Evolutionary conservation across 2,329 filamentous ascomycete genomes (phyloP), one percentile per base, ranked within the genome.

Genomic region (Penicillium sp.): DNA sequence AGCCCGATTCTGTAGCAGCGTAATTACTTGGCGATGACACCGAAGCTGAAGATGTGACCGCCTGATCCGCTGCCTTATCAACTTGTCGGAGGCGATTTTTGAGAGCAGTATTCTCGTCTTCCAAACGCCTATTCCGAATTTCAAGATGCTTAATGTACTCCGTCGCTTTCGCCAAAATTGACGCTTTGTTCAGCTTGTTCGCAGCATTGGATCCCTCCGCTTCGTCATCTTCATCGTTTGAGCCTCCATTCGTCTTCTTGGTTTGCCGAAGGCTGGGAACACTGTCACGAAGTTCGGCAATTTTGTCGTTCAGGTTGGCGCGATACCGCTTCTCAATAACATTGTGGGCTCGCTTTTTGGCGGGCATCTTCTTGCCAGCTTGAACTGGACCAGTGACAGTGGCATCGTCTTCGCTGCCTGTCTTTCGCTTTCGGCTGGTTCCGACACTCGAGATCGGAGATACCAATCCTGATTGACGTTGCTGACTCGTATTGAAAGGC

Each of bases 321-420:
- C 92, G 85, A 70, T 97, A 97, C 58, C 92, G 79, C 78, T 96
- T 97, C 74, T 97, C 92, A 55, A 97, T 96, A 80, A 97, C 93
- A 71, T 96, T 97, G 72, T 97, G 92, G 2, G 92, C 90, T 28
- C 91, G 95, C 78, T 96, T 96, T 78, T 95, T 96, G 64, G 76
- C 62, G 78, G 83, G 60, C 76, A 80, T 58, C 78, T 82, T 77
- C 11, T 85, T 72, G 33, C 62, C 61, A 2, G 60, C 56, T 47
- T 60, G 63, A 3, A 61, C 50, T 19, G 62, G 46, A 9, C 54
- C 57, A 35, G 71, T 69, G 63, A 63, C 55, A 1, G 61, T 62
- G 13, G 62, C 58, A 49, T 64, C 62, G 39, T 73, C 69, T n/a
- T 82, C 80, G 41, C 77, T 78, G 0, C 83, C 83, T 0, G 83